Percentiles rank a stretch among this genome's conserved stretches.
phyloP scores from a whole-genome alignment of 108 stramenopile genomes.

The Seminavis robusta region DNA sequence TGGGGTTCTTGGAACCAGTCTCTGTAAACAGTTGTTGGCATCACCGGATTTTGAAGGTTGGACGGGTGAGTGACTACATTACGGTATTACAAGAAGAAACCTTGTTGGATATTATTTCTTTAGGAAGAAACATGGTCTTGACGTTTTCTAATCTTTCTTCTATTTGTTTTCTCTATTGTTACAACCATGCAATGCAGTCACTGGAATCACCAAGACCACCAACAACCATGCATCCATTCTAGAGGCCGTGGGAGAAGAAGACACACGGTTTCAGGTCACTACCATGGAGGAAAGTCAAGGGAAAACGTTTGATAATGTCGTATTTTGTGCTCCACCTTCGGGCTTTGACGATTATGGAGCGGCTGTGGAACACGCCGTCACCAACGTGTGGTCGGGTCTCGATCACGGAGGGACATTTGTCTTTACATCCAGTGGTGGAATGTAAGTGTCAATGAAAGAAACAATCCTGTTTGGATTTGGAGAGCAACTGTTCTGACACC shows the following conservation, averaged over 20 bases:
- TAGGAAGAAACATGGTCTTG: background rate
- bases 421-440: slow-evolving; percentile 82
- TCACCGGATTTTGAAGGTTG: slow-evolving; percentile 39
- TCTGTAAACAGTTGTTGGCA: slow-evolving; percentile 66
- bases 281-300: slow-evolving; percentile 40
- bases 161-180: background rate
- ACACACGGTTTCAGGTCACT: slow-evolving; percentile 34
- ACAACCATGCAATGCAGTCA: slow-evolving; percentile 38
- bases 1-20: slow-evolving; percentile 83
- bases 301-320: slow-evolving; percentile 56
- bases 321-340: slow-evolving; percentile 89
- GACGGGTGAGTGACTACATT: slow-evolving; percentile 28
- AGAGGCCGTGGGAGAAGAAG: slow-evolving; percentile 25
- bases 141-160: background rate
- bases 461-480: too few relatives aligned
- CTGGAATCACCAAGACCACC: slow-evolving; percentile 74
- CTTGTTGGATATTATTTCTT: background rate
- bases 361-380: slow-evolving; percentile 49
- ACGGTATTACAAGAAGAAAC: background rate
- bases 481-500: background rate
- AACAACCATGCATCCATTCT: slow-evolving; percentile 56
- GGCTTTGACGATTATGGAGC: slow-evolving; percentile 82
- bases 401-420: slow-evolving; percentile 61
- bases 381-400: slow-evolving; percentile 45
- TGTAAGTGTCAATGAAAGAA: slow-evolving; percentile 56